Percentiles rank a stretch among this genome's conserved stretches.
Evolutionary conservation across 2,329 filamentous ascomycete genomes (phyloP).

Genomic region (Botrytis paeoniae): DNA sequence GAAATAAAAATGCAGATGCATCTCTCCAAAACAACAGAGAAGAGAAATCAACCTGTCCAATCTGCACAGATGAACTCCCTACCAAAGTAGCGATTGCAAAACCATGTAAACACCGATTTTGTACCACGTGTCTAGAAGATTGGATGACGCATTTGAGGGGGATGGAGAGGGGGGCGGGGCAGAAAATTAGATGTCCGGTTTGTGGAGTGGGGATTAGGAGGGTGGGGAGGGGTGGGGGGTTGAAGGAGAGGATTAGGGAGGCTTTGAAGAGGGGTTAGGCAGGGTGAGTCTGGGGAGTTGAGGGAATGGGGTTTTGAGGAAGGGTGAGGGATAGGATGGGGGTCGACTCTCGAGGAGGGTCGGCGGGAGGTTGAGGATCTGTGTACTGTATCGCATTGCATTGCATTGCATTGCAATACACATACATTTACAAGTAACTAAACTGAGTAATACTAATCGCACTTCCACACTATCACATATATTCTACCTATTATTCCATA

Average conservation of each 20-base stretch:
- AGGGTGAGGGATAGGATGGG: neutral
- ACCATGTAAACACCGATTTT: neutral
- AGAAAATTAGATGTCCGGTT: neutral
- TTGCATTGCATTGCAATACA: no score
- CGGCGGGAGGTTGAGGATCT: no score
- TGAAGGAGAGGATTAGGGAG: neutral
- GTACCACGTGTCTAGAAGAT: neutral
- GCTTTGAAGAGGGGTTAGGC: neutral
- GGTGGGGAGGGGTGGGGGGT: neutral
- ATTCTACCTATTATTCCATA: no score
- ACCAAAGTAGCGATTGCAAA: neutral
- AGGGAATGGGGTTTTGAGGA: no score
- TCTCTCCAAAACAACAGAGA: no score
- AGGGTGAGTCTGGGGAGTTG: no score
- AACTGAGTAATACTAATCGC: no score
- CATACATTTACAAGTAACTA: no score
- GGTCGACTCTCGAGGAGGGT: no score
- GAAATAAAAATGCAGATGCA: neutral
- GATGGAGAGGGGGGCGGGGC: neutral
- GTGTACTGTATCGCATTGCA: no score
- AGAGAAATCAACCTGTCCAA: neutral
- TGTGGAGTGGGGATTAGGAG: neutral
- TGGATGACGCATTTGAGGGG: neutral
- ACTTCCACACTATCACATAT: no score
- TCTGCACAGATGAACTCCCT: neutral